Evolutionary conservation across 805 yeast genomes (phyloP).

Genomic region (Alloascoidea africana): DNA sequence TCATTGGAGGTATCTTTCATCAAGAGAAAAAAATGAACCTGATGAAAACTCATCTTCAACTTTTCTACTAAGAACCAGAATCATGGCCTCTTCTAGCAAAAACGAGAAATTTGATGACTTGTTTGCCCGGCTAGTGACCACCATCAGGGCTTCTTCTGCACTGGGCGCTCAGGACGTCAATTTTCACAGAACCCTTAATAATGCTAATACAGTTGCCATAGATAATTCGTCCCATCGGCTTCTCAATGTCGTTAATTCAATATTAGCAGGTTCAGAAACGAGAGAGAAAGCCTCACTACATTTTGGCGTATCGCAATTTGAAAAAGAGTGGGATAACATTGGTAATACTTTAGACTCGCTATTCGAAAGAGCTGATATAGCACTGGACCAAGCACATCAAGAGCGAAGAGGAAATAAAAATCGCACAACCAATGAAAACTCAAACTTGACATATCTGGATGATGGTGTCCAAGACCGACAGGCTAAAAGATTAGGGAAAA

Average conservation of each 20-base stretch:
- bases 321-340: constrained; percentile 44
- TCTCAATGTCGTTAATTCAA: constrained; percentile 13
- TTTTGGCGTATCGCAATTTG: constrained; percentile 27
- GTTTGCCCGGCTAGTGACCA: constrained; percentile 33
- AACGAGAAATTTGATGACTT: no score
- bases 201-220: constrained; percentile 23
- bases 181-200: constrained; percentile 53
- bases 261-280: constrained; percentile 11
- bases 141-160: constrained; percentile 53
- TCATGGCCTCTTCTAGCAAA: no score
- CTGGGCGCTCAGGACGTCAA: constrained; percentile 70
- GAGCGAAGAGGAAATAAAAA: constrained; percentile 10
- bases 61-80: no score
- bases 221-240: constrained; percentile 18
- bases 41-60: no score
- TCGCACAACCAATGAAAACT: constrained; percentile 2
- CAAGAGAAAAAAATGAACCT: no score
- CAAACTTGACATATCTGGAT: constrained; percentile 23
- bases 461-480: constrained; percentile 17
- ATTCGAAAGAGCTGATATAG: constrained; percentile 64
- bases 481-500: constrained; percentile 11
- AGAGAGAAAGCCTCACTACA: constrained; percentile 14
- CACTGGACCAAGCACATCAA: constrained; percentile 32
- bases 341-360: constrained; percentile 50
- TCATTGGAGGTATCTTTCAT: no score